These are phyloP conservation scores for Russula abietina DNA, from an alignment of 768 basidiomycete species.

Conservation along the genomic window DNA sequence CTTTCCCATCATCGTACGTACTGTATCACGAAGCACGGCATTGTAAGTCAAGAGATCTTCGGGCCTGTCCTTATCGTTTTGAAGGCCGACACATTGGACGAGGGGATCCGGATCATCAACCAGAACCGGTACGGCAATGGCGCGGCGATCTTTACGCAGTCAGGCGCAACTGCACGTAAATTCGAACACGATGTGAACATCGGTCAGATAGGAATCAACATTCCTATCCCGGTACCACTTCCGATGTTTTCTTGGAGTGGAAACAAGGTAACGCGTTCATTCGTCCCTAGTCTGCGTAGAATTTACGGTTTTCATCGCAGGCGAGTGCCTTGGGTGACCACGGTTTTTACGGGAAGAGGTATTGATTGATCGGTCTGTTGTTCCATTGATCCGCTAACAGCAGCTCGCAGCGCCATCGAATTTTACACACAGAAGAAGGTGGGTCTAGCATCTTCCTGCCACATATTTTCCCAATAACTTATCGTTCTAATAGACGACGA, in stretches of 20 bases:
- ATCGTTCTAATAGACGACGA: conserved; percentile 60
- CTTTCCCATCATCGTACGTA: not conserved
- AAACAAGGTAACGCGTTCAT: conserved; percentile 53
- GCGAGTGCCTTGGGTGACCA: conserved; percentile 79
- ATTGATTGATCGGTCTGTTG: conserved; percentile 22
- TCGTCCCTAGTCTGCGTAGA: not conserved
- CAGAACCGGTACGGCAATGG: conserved; percentile 90
- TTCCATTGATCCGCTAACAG: conserved; percentile 10
- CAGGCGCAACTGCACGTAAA: conserved; percentile 88
- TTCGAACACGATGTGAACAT: conserved; percentile 86
- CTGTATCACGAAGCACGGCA: conserved; percentile 8
- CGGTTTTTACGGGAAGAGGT: conserved; percentile 88
- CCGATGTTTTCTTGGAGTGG: conserved; percentile 98
- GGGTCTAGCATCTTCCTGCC: not conserved
- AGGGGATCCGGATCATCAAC: conserved; percentile 87
- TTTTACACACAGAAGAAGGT: conserved; percentile 97
- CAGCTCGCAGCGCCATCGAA: conserved; percentile 62
- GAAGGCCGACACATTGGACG: conserved; percentile 77
- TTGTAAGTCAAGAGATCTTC: conserved; percentile 87
- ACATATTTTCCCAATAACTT: not conserved
- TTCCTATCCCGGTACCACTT: conserved; percentile 86
- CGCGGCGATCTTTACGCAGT: conserved; percentile 93
- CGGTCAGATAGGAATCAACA: conserved; percentile 91
- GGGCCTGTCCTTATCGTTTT: conserved; percentile 83
- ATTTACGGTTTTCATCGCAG: conserved; percentile 29